Conservation (phyloP, 306 rosid species). For the Cicer pinnatifidum region DNA sequence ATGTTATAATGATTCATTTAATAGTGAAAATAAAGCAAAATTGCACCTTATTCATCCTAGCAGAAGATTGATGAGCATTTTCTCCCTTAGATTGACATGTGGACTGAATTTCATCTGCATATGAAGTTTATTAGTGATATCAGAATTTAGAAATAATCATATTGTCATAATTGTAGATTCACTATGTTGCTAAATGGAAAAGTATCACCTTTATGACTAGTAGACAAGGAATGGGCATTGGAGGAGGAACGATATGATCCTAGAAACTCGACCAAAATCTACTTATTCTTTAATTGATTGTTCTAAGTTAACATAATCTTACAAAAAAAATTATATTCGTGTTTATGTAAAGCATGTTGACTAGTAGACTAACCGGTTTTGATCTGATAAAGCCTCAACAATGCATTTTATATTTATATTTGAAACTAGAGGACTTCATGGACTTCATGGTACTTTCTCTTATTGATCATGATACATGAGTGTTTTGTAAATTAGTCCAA, state of each 20-base stretch:
- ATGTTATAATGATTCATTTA: too few relatives aligned
- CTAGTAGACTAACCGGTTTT: background rate
- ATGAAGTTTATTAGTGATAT: constrained; percentile 26
- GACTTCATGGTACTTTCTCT: background rate
- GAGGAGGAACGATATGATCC: constrained; percentile 90
- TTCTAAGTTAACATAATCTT: background rate
- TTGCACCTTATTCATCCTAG: too few relatives aligned
- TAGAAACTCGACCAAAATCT: constrained; percentile 29
- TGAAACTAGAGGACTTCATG: background rate
- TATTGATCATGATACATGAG: too few relatives aligned
- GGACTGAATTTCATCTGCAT: constrained; percentile 2
- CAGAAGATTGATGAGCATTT: too few relatives aligned
- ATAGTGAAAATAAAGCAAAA: too few relatives aligned
- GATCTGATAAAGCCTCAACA: constrained; percentile 21
- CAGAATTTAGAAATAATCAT: constrained; percentile 36
- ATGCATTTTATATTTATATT: background rate
- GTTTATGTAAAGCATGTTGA: background rate
- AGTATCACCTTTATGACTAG: constrained; percentile 93
- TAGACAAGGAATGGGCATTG: constrained; percentile 96
- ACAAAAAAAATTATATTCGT: too few relatives aligned
- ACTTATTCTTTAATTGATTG: constrained; percentile 15
- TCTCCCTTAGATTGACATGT: too few relatives aligned
- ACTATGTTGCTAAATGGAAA: constrained; percentile 94
- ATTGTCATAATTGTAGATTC: constrained; percentile 67
- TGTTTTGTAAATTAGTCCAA: too few relatives aligned